Evolutionary conservation across 345 rosid species (phyloP).

Genomic region (Psidium guajava): DNA sequence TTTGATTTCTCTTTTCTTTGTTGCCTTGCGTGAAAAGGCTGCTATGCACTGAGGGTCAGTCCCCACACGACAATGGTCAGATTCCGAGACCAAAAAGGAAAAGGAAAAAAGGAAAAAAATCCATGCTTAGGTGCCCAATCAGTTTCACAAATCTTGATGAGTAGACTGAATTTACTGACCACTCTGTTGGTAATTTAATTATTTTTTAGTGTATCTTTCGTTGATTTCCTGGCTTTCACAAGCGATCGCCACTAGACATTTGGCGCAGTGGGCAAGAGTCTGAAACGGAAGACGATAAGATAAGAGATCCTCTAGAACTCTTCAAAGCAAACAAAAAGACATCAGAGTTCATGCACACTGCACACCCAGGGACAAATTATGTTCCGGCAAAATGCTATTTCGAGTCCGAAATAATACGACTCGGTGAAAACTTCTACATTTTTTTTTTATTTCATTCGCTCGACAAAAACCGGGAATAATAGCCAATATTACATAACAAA

Average conservation of each 20-base stretch:
- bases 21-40: not conserved
- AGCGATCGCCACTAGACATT: not conserved
- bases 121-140: too few relatives aligned
- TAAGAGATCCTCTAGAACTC: not conserved
- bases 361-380: not conserved
- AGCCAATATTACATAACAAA: slow-evolving; percentile 4
- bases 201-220: not conserved
- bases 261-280: not conserved
- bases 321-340: not conserved
- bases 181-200: rapidly evolving
- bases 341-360: not conserved
- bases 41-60: not conserved
- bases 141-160: not conserved
- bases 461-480: not conserved
- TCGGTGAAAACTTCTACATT: not conserved
- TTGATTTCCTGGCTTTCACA: not conserved
- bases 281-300: not conserved
- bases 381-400: not conserved
- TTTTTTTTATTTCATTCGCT: not conserved
- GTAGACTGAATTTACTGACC: not conserved
- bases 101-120: too few relatives aligned
- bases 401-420: not conserved
- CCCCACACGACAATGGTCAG: not conserved
- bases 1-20: not conserved
- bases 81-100: not conserved